Evolutionary conservation across 1,139 yeast genomes (phyloP), one percentile per base, ranked within the genome.

Genomic region (Yamadazyma membranifaciens): DNA sequence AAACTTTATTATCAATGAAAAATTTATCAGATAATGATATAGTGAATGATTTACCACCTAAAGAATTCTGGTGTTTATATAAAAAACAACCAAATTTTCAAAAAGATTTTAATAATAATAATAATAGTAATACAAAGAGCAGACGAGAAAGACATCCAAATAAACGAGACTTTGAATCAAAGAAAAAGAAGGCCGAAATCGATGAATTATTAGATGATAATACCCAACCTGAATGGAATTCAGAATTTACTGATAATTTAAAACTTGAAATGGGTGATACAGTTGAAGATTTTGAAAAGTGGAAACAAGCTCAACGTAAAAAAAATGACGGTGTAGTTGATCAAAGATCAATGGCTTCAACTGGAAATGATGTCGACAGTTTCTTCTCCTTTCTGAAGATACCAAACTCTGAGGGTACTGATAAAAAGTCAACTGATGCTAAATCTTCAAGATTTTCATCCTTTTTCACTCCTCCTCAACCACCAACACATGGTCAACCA

Each of bases 231-330:
- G 81, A 74, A 42, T 80, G 83, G 83, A 72, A 74, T 50, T 54
- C 69, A 9, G 67, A 64, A 15, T 40, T 60, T 50, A 45, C 55
- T 52, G 50, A 73, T 59, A 55, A 42, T 60, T 38, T 38, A 58
- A 67, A 41, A 61, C 73, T 60, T 35, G 65, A 65, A 41, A 72
- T 75, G 66, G 81, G 81, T 13, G 80, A 75, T 45, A 74, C 86
- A 2, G 83, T 80, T 15, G 81, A 80, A 40, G 92, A 83, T 52
- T 84, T 84, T 54, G 89, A 83, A 56, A 69, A 72, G 48, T 82
- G 89, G 87, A 83, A 81, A 34, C 51, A 49, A 37, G 40, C 52
- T 15, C 54, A 50, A 40, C 51, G 59, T 67, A 74, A 37, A 72
- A 72, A 53, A 78, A 80, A 81, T 35, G 59, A 58, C 17, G 42